Percentiles rank a stretch among this genome's conserved stretches.
Conservation (phyloP, 495 filamentous ascomycete genomes). For the Talaromyces thailandensis region DNA sequence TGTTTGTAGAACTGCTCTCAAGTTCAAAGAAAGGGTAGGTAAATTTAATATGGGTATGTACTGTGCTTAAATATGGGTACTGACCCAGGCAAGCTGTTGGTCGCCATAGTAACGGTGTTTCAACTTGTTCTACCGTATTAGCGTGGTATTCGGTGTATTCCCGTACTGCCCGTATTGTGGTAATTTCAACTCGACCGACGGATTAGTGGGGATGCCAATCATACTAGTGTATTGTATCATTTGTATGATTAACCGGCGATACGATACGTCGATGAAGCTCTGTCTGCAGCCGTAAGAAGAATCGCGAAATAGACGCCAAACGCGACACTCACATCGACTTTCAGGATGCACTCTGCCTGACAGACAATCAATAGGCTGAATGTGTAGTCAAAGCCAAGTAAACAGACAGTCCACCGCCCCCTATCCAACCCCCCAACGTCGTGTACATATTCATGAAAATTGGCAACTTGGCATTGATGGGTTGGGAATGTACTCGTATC, state of each 20-base stretch:
- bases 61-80: not conserved
- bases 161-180: not conserved
- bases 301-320: not conserved
- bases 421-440: not conserved
- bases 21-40: not conserved
- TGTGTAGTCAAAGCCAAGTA: not conserved
- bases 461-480: not conserved
- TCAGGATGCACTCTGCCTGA: not conserved
- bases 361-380: not conserved
- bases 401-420: not conserved
- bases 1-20: not conserved
- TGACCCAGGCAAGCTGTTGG: not conserved
- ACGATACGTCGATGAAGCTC: not conserved
- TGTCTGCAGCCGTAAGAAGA: not conserved
- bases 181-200: not conserved
- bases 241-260: not conserved
- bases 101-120: constrained; percentile 3
- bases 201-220: not conserved
- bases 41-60: not conserved
- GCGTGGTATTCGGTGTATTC: not conserved
- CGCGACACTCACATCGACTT: not conserved
- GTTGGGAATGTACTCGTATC: not conserved
- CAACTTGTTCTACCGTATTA: not conserved
- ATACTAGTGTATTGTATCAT: not conserved
- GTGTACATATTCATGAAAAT: not conserved